phyloP scores from a whole-genome alignment of 140 eudicot species.

The Anethum foeniculum region DNA sequence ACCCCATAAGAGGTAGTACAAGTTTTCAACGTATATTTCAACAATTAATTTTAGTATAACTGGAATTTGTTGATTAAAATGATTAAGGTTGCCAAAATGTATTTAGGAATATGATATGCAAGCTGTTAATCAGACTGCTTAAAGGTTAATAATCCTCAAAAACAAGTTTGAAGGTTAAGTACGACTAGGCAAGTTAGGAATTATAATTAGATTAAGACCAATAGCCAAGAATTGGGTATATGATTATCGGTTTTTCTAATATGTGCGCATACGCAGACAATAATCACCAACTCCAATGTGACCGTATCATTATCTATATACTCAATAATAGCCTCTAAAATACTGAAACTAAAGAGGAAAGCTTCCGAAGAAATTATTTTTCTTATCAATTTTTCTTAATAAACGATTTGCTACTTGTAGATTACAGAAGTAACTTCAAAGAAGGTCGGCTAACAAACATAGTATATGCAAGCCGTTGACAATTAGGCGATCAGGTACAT shows the following conservation, averaged over 20 bases:
- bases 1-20: too few species aligned
- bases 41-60: too few species aligned
- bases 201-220: background rate
- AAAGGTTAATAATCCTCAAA: background rate
- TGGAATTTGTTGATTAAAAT: too few species aligned
- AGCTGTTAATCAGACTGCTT: too few species aligned
- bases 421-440: background rate
- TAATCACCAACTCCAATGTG: too few species aligned
- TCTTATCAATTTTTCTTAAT: too few species aligned
- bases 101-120: too few species aligned
- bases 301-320: background rate
- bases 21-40: too few species aligned
- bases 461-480: background rate
- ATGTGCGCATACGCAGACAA: too few species aligned
- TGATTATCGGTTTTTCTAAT: too few species aligned
- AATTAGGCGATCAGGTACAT: background rate
- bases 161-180: background rate
- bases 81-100: too few species aligned
- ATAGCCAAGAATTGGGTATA: background rate
- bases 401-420: too few species aligned
- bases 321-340: background rate
- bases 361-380: background rate
- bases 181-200: background rate
- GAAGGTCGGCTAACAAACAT: background rate
- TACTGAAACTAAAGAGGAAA: background rate